phyloP scores from a whole-genome alignment of 768 basidiomycete species.

The Butyriboletus loyo region DNA sequence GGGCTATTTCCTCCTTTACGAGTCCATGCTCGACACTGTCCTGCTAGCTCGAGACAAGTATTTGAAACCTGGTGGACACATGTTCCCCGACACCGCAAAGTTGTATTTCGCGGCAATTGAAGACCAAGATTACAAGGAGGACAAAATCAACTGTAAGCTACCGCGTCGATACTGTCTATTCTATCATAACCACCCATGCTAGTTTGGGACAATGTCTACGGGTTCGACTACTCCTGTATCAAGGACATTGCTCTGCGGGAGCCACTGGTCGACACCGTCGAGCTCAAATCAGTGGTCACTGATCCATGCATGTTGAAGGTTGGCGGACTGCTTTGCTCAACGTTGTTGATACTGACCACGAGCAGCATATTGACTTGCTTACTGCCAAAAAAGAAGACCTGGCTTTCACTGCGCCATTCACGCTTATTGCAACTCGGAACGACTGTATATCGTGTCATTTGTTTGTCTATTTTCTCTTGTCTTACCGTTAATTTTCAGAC shows the following conservation, averaged over 20 bases:
- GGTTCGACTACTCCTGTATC: slow-evolving; percentile 99
- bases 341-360: slow-evolving; percentile 4
- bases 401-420: slow-evolving; percentile 78
- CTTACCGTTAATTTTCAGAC: slow-evolving; percentile 46
- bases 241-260: slow-evolving; percentile 97
- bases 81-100: slow-evolving; percentile 94
- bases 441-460: slow-evolving; percentile 66
- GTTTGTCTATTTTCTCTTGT: neutral
- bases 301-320: slow-evolving; percentile 90
- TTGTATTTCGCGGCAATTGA: slow-evolving; percentile 96
- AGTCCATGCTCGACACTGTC: slow-evolving; percentile 99
- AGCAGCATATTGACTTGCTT: slow-evolving; percentile 80
- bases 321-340: slow-evolving; percentile 8
- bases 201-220: slow-evolving; percentile 99
- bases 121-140: slow-evolving; percentile 99
- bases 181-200: slow-evolving; percentile 3
- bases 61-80: slow-evolving; percentile 83
- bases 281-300: slow-evolving; percentile 91
- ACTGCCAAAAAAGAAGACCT: slow-evolving; percentile 96
- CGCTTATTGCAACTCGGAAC: slow-evolving; percentile 76
- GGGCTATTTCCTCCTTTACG: slow-evolving; percentile 99
- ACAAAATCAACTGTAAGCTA: slow-evolving; percentile 91
- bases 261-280: slow-evolving; percentile 98
- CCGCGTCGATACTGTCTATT: neutral
- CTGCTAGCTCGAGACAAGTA: slow-evolving; percentile 96